Evolutionary conservation across 345 rosid genomes (phyloP).

Genomic region (Microcos paniculata): DNA sequence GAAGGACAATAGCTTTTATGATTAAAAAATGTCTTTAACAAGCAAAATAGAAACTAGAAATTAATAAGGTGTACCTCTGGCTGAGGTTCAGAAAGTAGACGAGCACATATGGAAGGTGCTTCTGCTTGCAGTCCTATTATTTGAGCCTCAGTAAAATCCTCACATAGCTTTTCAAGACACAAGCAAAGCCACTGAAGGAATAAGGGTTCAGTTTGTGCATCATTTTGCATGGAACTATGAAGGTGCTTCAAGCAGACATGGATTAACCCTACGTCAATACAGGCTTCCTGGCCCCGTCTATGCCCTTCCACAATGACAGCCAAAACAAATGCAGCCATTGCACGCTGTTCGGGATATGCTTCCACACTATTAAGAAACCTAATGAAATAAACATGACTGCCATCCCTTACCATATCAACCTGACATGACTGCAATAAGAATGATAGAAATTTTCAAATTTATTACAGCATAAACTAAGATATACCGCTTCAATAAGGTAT

Average conservation of each 20-base stretch:
- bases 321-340: constrained; percentile 99
- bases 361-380: constrained; percentile 92
- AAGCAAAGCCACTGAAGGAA: constrained; percentile 98
- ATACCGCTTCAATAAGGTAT: background rate
- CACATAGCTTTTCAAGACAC: constrained; percentile 98
- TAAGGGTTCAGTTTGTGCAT: constrained; percentile 74
- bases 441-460: constrained; percentile 14
- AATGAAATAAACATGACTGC: constrained; percentile 91
- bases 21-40: constrained; percentile 11
- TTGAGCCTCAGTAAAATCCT: constrained; percentile 93
- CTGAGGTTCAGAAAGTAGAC: constrained; percentile 81
- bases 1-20: constrained; percentile 30
- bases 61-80: constrained; percentile 70
- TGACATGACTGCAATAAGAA: constrained; percentile 83
- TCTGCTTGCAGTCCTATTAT: constrained; percentile 69
- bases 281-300: constrained; percentile 94
- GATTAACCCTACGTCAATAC: constrained; percentile 76
- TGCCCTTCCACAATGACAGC: constrained; percentile 99
- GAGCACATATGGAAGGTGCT: constrained; percentile 67
- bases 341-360: constrained; percentile 99
- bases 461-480: background rate
- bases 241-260: constrained; percentile 89
- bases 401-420: constrained; percentile 98
- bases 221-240: constrained; percentile 63
- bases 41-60: background rate